A percentile compares a stretch with the other conserved stretches of the same genome.
phyloP scores from a whole-genome alignment of 2,329 filamentous ascomycete species.

The Talaromyces funiculosus region DNA sequence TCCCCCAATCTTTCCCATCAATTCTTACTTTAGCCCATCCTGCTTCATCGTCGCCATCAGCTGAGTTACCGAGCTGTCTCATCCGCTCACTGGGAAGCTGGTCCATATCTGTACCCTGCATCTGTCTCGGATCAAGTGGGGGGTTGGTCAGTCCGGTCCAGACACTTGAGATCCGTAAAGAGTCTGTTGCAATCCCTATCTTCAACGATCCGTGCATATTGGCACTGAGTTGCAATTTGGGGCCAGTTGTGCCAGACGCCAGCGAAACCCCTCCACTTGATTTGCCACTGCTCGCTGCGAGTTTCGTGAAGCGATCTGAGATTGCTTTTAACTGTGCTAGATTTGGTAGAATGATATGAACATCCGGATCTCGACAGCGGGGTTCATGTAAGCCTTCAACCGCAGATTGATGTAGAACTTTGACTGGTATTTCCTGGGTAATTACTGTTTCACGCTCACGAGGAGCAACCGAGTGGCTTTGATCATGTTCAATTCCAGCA shows the following conservation, averaged over 20 bases:
- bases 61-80: constrained; percentile 50
- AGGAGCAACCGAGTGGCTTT: constrained; percentile 28
- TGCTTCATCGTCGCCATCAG: constrained; percentile 62
- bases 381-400: constrained; percentile 96
- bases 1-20: constrained; percentile 90
- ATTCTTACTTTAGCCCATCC: constrained; percentile 86
- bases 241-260: constrained; percentile 26
- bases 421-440: constrained; percentile 92
- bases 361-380: constrained; percentile 81
- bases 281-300: constrained; percentile 51
- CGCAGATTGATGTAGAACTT: constrained; percentile 73
- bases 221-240: constrained; percentile 78
- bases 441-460: constrained; percentile 84
- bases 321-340: constrained; percentile 87
- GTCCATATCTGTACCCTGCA: constrained; percentile 59
- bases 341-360: constrained; percentile 84
- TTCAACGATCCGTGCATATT: constrained; percentile 90
- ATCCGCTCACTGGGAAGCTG: constrained; percentile 79
- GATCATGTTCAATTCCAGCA: constrained; percentile 31
- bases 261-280: constrained; percentile 24
- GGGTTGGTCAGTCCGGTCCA: constrained; percentile 87
- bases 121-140: constrained; percentile 70
- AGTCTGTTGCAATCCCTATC: constrained; percentile 74
- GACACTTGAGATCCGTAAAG: constrained; percentile 74
- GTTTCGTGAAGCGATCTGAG: constrained; percentile 88